Conservation (phyloP, 1,284 basidiomycete genomes). For the Grifola frondosa region DNA sequence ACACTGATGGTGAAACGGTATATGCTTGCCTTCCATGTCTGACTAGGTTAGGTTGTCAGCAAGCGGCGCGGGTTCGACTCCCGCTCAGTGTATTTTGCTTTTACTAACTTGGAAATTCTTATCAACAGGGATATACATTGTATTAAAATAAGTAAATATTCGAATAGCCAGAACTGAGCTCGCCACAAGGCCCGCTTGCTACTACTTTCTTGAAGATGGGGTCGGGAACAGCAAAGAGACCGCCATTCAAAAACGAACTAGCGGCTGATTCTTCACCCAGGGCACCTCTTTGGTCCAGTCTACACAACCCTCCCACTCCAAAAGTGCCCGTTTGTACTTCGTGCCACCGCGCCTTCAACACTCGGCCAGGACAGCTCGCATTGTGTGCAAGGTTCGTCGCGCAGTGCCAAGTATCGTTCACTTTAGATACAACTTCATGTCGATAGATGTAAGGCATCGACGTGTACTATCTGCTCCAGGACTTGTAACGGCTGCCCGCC, state of each 20-base stretch:
- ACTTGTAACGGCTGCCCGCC: conserved; percentile 29
- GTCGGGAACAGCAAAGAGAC: too few species aligned
- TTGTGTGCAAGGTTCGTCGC: conserved; percentile 23
- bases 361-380: conserved; percentile 11
- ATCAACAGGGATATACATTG: too few species aligned
- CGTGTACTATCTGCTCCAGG: conserved; percentile 34
- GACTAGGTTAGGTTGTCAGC: conserved; percentile 10
- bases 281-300: too few species aligned
- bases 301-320: not conserved
- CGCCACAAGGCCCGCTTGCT: too few species aligned
- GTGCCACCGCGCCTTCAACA: conserved; percentile 19
- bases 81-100: conserved; percentile 25
- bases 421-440: not conserved
- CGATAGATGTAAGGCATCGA: conserved; percentile 29
- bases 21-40: conserved; percentile 30
- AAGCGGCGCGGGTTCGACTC: conserved; percentile 34
- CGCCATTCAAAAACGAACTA: too few species aligned
- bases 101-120: not conserved
- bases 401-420: too few species aligned
- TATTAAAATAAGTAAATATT: too few species aligned
- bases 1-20: conserved; percentile 33
- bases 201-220: too few species aligned
- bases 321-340: conserved; percentile 15
- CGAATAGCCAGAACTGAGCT: too few species aligned
- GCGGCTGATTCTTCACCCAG: too few species aligned